A percentile compares a stretch with the other conserved stretches of the same genome.
phyloP scores from a whole-genome alignment of 306 rosid species.

The Ormosia emarginata region DNA sequence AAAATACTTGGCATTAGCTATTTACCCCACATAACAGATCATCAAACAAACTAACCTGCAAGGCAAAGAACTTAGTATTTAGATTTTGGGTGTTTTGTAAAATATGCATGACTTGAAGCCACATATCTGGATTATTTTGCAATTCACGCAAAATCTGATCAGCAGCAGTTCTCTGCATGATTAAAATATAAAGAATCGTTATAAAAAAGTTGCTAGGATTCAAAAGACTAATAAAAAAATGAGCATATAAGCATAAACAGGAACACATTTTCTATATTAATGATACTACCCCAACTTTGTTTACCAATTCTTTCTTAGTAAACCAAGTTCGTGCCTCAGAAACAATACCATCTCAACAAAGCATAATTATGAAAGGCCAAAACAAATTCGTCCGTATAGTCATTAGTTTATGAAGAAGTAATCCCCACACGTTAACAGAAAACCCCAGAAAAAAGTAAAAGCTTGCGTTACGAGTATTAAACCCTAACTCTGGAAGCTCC shows the following conservation, averaged over 20 bases:
- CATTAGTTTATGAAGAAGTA: too few relatives aligned
- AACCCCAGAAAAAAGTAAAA: background rate
- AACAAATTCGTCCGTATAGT: background rate
- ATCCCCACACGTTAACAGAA: background rate
- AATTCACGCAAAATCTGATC: slow-evolving; percentile 87
- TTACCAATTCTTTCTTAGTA: background rate
- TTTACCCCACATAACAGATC: background rate
- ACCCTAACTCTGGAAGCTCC: slow-evolving; percentile 9
- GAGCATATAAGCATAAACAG: background rate
- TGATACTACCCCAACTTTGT: background rate
- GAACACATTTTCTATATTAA: background rate
- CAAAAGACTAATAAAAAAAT: background rate
- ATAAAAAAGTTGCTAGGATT: background rate
- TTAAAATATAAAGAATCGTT: background rate
- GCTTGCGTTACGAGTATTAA: background rate
- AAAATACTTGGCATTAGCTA: background rate
- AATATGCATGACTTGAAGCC: slow-evolving; percentile 99
- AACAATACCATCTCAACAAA: background rate
- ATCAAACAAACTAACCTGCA: slow-evolving; percentile 67
- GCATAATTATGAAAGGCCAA: background rate
- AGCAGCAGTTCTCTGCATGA: slow-evolving; percentile 82
- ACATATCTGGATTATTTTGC: slow-evolving; percentile 93
- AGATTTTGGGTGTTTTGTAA: slow-evolving; percentile 72
- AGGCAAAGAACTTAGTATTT: slow-evolving; percentile 94
- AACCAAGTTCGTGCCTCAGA: background rate